A percentile compares a stretch with the other conserved stretches of the same genome.
Evolutionary conservation across 148 eudicot species (phyloP).

Genomic region (Spergularia marina): DNA sequence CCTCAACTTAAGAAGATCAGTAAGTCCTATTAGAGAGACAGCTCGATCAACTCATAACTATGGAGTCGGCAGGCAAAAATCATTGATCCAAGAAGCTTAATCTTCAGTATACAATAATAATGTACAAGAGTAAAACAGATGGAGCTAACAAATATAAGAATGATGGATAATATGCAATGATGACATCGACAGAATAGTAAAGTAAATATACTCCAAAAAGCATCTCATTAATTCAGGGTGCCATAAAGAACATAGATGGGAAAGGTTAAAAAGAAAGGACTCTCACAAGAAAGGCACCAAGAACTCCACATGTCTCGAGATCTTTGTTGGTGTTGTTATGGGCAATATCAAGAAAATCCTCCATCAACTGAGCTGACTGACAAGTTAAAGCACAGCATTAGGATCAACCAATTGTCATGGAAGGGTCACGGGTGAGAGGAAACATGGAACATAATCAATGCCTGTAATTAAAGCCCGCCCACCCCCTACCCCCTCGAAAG

Average conservation of each 20-base stretch:
- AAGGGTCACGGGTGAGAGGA: background rate
- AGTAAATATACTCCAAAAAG: too few species aligned
- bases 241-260: background rate
- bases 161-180: too few species aligned
- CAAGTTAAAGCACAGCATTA: constrained; percentile 6
- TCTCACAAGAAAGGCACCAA: constrained; percentile 77
- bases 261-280: background rate
- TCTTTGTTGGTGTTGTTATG: constrained; percentile 55
- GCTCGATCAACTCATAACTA: too few species aligned
- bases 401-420: background rate
- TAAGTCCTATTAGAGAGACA: background rate
- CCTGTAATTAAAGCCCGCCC: too few species aligned
- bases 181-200: too few species aligned
- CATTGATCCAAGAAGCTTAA: background rate
- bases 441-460: background rate
- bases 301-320: constrained; percentile 87
- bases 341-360: constrained; percentile 57
- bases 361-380: constrained; percentile 58
- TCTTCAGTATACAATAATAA: background rate
- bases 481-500: too few species aligned
- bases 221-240: too few species aligned
- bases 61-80: too few species aligned
- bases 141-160: too few species aligned
- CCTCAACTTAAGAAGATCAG: background rate
- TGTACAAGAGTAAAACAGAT: background rate